Percentiles rank a stretch among this genome's conserved stretches.
Conservation (phyloP, 495 filamentous ascomycete species). For the Trichoderma orchidacearum region DNA sequence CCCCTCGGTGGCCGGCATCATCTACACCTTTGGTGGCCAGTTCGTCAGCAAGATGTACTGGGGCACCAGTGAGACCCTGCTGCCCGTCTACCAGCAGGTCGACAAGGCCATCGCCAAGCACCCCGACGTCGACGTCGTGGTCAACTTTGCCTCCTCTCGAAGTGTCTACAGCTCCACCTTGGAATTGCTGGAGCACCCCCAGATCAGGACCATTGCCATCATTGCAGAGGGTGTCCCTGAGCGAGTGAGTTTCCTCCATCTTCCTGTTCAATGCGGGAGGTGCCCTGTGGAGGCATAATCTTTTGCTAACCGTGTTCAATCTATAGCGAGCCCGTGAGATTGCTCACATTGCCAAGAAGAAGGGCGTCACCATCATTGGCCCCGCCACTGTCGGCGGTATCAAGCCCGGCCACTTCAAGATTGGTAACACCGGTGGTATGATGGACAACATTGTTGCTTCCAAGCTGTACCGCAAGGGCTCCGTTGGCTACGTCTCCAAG, state of each 20-base stretch:
- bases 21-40: constrained; percentile 98
- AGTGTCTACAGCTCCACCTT: constrained; percentile 96
- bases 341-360: constrained; percentile 85
- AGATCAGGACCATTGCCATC: constrained; percentile 96
- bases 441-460: constrained; percentile 99
- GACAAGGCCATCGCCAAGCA: constrained; percentile 94
- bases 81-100: constrained; percentile 94
- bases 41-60: constrained; percentile 99
- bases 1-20: constrained; percentile 95
- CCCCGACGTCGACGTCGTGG: constrained; percentile 88
- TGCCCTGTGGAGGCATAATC: neutral
- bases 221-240: constrained; percentile 99
- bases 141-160: constrained; percentile 98
- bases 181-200: constrained; percentile 94
- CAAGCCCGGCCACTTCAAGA: constrained; percentile 98
- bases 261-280: neutral
- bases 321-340: constrained; percentile 91
- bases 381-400: constrained; percentile 98
- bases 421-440: constrained; percentile 99
- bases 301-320: neutral
- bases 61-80: constrained; percentile 97
- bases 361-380: constrained; percentile 97
- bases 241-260: constrained; percentile 47
- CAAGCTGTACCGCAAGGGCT: constrained; percentile 98
- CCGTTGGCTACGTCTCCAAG: constrained; percentile 98